Evolutionary conservation across 116 monocot genomes (phyloP).

Genomic region (Cymodocea nodosa): DNA sequence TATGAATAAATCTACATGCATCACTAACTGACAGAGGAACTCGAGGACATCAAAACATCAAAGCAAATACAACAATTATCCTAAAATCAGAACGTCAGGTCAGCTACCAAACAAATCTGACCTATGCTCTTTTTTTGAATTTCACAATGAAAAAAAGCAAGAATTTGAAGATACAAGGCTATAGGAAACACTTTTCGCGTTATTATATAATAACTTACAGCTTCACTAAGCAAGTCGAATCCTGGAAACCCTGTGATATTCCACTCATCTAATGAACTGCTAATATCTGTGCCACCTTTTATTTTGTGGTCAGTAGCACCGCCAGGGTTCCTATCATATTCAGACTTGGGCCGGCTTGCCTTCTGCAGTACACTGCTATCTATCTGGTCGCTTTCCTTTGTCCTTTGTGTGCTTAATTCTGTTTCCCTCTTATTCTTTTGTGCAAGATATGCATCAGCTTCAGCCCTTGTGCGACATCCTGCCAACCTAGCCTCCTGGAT

Average conservation of each 20-base stretch:
- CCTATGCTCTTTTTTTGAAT: too few relatives aligned
- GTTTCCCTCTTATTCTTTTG: conserved; percentile 56
- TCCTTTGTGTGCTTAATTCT: conserved; percentile 31
- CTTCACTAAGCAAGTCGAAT: conserved; percentile 62
- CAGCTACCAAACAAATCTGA: too few relatives aligned
- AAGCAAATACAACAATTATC: too few relatives aligned
- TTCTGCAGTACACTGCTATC: conserved; percentile 24
- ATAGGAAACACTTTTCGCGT: too few relatives aligned
- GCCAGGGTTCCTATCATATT: conserved; percentile 48
- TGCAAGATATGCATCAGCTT: conserved; percentile 64
- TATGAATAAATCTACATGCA: too few relatives aligned
- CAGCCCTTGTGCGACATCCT: conserved; percentile 71
- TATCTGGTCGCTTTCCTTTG: conserved; percentile 31
- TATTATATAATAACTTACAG: conserved; percentile 38
- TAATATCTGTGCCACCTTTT: conserved; percentile 30
- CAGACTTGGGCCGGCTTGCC: conserved; percentile 30
- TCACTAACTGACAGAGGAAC: too few relatives aligned
- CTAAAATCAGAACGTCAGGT: too few relatives aligned
- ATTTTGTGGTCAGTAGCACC: conserved; percentile 35
- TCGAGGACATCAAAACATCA: too few relatives aligned
- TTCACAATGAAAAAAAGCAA: too few relatives aligned
- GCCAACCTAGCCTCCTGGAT: conserved; percentile 69
- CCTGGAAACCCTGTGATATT: conserved; percentile 82
- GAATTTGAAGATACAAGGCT: too few relatives aligned
- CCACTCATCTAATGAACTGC: conserved; percentile 59